phyloP scores from a whole-genome alignment of 164 flowering plant species.

The Umbilicus rupestris region DNA sequence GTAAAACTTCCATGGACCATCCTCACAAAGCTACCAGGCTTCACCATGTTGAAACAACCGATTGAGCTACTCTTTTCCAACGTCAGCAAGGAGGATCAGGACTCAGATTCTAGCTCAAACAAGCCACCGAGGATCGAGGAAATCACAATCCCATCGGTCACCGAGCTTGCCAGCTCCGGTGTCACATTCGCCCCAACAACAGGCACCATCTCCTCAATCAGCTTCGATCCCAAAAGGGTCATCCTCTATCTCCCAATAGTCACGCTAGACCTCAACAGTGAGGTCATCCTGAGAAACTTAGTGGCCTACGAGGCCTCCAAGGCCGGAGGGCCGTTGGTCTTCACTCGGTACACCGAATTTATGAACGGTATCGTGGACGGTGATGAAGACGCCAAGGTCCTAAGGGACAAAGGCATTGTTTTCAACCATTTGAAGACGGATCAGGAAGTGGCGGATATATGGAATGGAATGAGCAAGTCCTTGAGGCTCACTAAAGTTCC shows the following conservation, averaged over 20 bases:
- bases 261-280: slow-evolving; percentile 35
- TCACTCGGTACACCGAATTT: slow-evolving; percentile 55
- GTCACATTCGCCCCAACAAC: slow-evolving; percentile 22
- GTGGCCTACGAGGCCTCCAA: slow-evolving; percentile 57
- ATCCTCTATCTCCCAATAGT: slow-evolving; percentile 32
- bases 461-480: slow-evolving; percentile 73
- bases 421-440: slow-evolving; percentile 59
- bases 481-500: slow-evolving; percentile 50
- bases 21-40: slow-evolving; percentile 24
- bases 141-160: slow-evolving; percentile 40
- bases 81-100: background rate
- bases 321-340: slow-evolving; percentile 40
- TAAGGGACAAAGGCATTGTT: slow-evolving; percentile 48
- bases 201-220: slow-evolving; percentile 21
- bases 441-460: slow-evolving; percentile 43
- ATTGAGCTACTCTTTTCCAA: slow-evolving; percentile 12
- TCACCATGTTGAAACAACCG: slow-evolving; percentile 19
- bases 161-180: slow-evolving; percentile 24
- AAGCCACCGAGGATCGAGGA: slow-evolving; percentile 39
- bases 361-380: slow-evolving; percentile 71
- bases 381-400: slow-evolving; percentile 42
- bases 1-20: slow-evolving; percentile 28
- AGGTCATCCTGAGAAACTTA: slow-evolving; percentile 51
- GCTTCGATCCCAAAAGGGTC: slow-evolving; percentile 21
- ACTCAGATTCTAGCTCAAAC: slow-evolving; percentile 4